Evolutionary conservation across 805 yeast genomes (phyloP).

Genomic region (Spathaspora boniae): DNA sequence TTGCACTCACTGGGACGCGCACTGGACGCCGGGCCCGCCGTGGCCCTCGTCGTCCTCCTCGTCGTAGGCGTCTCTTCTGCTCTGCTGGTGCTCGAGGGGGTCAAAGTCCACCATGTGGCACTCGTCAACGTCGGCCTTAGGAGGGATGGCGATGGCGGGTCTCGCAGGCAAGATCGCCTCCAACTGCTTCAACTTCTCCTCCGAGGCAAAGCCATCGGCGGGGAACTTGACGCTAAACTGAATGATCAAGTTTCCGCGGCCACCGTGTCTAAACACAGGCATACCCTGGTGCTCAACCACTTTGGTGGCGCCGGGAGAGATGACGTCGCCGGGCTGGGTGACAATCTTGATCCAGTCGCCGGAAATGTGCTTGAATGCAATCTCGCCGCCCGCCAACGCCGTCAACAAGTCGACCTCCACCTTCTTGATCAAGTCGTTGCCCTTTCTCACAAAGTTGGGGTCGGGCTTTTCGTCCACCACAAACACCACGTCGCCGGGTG

Average conservation of each 20-base stretch:
- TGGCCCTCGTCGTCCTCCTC: constrained; percentile 48
- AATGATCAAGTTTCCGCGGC: constrained; percentile 81
- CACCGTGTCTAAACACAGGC: constrained; percentile 91
- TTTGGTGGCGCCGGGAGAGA: constrained; percentile 77
- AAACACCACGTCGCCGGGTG: constrained; percentile 96
- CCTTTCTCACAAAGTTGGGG: constrained; percentile 77
- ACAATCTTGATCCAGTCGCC: constrained; percentile 86
- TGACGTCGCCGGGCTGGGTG: constrained; percentile 88
- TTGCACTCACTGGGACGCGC: constrained; percentile 80
- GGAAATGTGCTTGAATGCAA: constrained; percentile 83
- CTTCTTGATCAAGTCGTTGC: constrained; percentile 79
- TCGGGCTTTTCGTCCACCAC: constrained; percentile 90
- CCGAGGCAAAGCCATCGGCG: constrained; percentile 62
- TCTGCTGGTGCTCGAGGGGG: constrained; percentile 53
- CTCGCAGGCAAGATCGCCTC: constrained; percentile 81
- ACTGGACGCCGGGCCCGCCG: constrained; percentile 71
- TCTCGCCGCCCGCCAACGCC: constrained; percentile 94
- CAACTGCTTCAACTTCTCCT: constrained; percentile 68
- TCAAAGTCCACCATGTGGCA: constrained; percentile 68
- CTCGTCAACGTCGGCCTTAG: constrained; percentile 75
- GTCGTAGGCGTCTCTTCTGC: constrained; percentile 42
- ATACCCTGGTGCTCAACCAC: constrained; percentile 93
- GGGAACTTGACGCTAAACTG: constrained; percentile 93
- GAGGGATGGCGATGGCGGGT: constrained; percentile 57
- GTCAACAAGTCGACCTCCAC: constrained; percentile 89